Conservation (phyloP, 805 yeast species). For the Metschnikowia cubensis region DNA sequence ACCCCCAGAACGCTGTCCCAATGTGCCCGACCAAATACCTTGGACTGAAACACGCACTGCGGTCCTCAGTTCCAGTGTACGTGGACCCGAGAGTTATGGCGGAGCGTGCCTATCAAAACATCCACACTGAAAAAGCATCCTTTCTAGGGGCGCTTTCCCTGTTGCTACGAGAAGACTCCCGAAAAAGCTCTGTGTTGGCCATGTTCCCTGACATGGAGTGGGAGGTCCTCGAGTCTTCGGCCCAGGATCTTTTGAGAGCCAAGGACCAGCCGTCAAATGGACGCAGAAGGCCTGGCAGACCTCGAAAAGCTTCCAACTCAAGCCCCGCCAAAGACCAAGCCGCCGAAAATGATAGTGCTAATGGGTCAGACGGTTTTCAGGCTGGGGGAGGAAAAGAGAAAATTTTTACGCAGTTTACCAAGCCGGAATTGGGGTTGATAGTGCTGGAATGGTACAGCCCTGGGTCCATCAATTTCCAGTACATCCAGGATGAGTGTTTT, state of each 20-base stretch:
- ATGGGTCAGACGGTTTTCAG: not conserved
- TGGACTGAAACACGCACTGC: not conserved
- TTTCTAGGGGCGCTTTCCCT: slow-evolving; percentile 2
- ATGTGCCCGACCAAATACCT: slow-evolving; percentile 1
- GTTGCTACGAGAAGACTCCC: slow-evolving; percentile 5
- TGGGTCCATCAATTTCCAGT: slow-evolving; percentile 10
- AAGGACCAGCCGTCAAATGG: not conserved
- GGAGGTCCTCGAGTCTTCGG: slow-evolving; percentile 5
- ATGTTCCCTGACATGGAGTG: slow-evolving; percentile 7
- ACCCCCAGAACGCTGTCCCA: not conserved
- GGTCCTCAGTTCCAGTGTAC: not conserved
- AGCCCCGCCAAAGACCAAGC: not conserved
- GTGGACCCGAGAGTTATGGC: not conserved
- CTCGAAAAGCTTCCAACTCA: not conserved
- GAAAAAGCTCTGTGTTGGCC: slow-evolving; percentile 5
- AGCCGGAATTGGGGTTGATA: slow-evolving; percentile 15
- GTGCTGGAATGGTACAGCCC: slow-evolving; percentile 16
- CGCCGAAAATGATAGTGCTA: not conserved
- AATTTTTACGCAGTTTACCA: slow-evolving; percentile 5
- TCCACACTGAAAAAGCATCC: not conserved
- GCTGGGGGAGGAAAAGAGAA: not conserved
- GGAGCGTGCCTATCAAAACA: not conserved
- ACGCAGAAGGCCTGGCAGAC: not conserved
- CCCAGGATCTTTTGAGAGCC: not conserved
- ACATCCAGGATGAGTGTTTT: slow-evolving; percentile 15